Percentiles rank a stretch among this genome's conserved stretches.
Evolutionary conservation across 2,329 filamentous ascomycete genomes (phyloP).

Genomic region (Microdochium trichocladiopsis): DNA sequence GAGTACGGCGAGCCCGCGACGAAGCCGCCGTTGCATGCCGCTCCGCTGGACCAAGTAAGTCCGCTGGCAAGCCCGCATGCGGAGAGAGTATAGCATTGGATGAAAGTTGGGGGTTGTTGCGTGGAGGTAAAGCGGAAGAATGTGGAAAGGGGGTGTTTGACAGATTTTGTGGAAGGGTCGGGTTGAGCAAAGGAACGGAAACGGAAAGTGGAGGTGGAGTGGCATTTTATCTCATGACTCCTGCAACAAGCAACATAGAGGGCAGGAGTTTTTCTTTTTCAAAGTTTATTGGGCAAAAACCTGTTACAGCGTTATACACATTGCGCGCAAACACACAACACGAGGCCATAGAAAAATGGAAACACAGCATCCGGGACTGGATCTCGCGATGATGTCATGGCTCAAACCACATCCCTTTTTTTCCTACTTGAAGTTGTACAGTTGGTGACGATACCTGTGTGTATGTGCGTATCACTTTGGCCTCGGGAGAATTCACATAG

Average conservation of each 20-base stretch:
- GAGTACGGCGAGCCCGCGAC: slow-evolving; percentile 35
- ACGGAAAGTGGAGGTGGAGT: too few species aligned
- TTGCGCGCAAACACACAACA: neutral
- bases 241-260: slow-evolving; percentile 1
- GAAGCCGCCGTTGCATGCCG: slow-evolving; percentile 82
- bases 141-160: neutral
- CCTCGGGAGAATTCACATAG: too few species aligned
- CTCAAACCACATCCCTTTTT: too few species aligned
- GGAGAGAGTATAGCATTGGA: neutral
- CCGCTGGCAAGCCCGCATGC: slow-evolving; percentile 36
- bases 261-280: neutral
- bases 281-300: neutral
- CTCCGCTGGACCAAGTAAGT: slow-evolving; percentile 65
- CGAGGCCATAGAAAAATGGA: neutral
- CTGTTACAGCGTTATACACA: neutral
- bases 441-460: too few species aligned
- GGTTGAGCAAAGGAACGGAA: too few species aligned
- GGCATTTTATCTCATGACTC: neutral
- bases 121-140: neutral
- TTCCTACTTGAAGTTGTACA: too few species aligned
- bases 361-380: too few species aligned
- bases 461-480: too few species aligned
- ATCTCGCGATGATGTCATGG: too few species aligned
- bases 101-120: neutral
- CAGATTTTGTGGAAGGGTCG: too few species aligned